phyloP scores from a whole-genome alignment of 2,329 filamentous ascomycete species.

The Clonostachys byssicola region DNA sequence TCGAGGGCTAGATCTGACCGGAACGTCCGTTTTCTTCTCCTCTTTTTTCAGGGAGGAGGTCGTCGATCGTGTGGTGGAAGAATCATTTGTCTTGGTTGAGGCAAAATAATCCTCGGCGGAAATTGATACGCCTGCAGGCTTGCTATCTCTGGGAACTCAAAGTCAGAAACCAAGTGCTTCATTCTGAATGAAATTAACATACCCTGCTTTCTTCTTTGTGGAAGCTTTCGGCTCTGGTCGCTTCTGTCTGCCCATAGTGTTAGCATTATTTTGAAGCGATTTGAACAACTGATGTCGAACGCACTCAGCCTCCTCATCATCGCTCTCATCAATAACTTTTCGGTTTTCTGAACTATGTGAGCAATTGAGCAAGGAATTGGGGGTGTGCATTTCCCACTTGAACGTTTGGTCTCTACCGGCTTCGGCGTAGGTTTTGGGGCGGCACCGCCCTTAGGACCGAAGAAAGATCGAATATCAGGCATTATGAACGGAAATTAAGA shows the following conservation, averaged over 20 bases:
- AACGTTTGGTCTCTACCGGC: slow-evolving; percentile 41
- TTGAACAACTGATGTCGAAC: background rate
- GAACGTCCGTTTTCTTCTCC: slow-evolving; percentile 31
- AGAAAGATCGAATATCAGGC: slow-evolving; percentile 92
- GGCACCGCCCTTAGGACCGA: slow-evolving; percentile 69
- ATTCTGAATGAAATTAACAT: slow-evolving; percentile 11
- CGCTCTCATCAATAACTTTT: slow-evolving; percentile 77
- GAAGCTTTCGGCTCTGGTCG: slow-evolving; percentile 46
- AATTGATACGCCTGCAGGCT: slow-evolving; percentile 43
- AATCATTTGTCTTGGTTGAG: slow-evolving; percentile 27
- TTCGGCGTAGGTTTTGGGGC: slow-evolving; percentile 42
- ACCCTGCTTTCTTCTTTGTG: slow-evolving; percentile 53
- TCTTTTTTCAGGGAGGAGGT: slow-evolving; percentile 35
- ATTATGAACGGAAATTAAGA: slow-evolving; percentile 37
- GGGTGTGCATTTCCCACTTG: slow-evolving; percentile 27
- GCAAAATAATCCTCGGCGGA: slow-evolving; percentile 56
- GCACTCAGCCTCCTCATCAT: slow-evolving; percentile 57
- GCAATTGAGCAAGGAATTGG: background rate
- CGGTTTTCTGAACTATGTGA: slow-evolving; percentile 40
- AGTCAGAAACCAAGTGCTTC: slow-evolving; percentile 2
- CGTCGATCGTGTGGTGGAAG: slow-evolving; percentile 21
- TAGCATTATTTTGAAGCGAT: slow-evolving; percentile 2
- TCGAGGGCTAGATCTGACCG: slow-evolving; percentile 50
- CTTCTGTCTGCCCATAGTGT: slow-evolving; percentile 29
- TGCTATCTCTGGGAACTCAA: slow-evolving; percentile 23